A percentile compares a stretch with the other conserved stretches of the same genome.
phyloP scores from a whole-genome alignment of 176 grass and related monocot genomes.

The Eremochloa ophiuroides region DNA sequence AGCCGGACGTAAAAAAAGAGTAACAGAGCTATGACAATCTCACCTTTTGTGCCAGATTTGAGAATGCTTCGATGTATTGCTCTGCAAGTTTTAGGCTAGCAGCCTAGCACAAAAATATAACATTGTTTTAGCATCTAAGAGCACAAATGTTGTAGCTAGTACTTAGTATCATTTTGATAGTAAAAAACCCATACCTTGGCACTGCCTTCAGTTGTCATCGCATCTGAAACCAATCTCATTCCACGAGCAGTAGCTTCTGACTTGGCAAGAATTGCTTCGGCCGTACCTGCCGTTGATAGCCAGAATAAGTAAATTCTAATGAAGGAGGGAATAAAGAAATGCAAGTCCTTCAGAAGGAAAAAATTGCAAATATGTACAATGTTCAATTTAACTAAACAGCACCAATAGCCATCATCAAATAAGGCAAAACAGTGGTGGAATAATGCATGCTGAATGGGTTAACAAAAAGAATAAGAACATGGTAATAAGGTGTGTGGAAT shows the following conservation, averaged over 20 bases:
- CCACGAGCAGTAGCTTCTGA: slow-evolving; percentile 71
- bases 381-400: not conserved
- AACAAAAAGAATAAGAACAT: not conserved
- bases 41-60: slow-evolving; percentile 68
- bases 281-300: slow-evolving; percentile 56
- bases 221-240: slow-evolving; percentile 61
- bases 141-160: not conserved
- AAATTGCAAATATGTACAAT: not conserved
- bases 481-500: not conserved
- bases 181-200: slow-evolving; percentile 45
- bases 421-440: not conserved
- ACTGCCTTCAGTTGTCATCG: slow-evolving; percentile 72
- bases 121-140: not conserved
- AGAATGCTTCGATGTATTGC: slow-evolving; percentile 81
- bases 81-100: slow-evolving; percentile 76
- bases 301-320: slow-evolving; percentile 4
- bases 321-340: not conserved
- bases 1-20: not conserved
- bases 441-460: not conserved
- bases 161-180: not conserved
- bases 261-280: slow-evolving; percentile 76
- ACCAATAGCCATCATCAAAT: slow-evolving; percentile 8
- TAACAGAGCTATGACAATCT: not conserved
- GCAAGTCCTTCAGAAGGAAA: not conserved
- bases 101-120: slow-evolving; percentile 41